Base-by-base conservation (phyloP, 2,329 filamentous ascomycete genomes). In the Verticillium klebahnii region DNA sequence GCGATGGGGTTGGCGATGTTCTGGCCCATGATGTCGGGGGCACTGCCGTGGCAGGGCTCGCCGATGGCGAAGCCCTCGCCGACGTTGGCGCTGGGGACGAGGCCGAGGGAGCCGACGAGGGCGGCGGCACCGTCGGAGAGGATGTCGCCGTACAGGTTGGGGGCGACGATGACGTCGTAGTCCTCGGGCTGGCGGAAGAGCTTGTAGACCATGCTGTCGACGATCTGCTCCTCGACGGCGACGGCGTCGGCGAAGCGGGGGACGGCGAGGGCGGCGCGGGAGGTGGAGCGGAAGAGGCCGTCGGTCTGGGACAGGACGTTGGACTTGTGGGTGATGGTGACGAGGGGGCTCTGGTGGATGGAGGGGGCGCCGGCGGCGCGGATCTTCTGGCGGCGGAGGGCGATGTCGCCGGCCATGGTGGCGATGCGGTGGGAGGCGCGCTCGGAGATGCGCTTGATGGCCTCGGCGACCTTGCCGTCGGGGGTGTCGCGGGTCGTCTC, bases 171-270 rank as follows among this genome's bases (percentile, higher is more conserved):
- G 68, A 98, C 94, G 75, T 99, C 95, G 86, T 98, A 99, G 72
- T 89, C 90, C 72, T 89, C 85, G 54, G 95, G 95, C 78, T 98
- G 92, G 65, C 94, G 92, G 88, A 98, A 98, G 62, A 99, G 90
- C 83, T 98, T 98, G 87, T 98, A 98, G 62, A 98, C 93, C 95
- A 99, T 99, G 65, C 90, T 94, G 79, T 99, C 95, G 66, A 99
- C 94, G 69, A 99, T 99, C 81, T 99, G 95, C 83, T 98, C 95
- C 78, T 98, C 95, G 60, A 97, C 83, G 52, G 79, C 78, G 60
- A 96, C 80, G 58, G 76, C 77, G 45, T 50, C 45, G 64, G 68
- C 77, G 80, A 91, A 97, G 67, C 80, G 83, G 14, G 84, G 68
- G 59, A 83, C 82, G 32, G 87, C 83, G 9, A 98, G 87, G 4